Base-by-base conservation (phyloP, 768 basidiomycete genomes). In the Leucogyrophana mollusca region DNA sequence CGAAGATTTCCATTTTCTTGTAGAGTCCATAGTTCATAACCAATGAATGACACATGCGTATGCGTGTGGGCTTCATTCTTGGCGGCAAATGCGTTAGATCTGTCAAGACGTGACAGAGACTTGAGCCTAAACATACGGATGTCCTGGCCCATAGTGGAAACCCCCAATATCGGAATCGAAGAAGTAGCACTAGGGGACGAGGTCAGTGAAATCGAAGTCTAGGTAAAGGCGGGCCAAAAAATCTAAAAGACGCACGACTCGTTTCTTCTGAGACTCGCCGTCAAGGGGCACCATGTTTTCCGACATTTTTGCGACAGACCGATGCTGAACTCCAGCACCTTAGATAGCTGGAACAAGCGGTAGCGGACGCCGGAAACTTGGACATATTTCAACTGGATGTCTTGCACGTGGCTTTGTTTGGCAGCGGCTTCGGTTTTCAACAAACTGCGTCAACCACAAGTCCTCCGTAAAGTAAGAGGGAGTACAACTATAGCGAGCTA, bases 1-100 rank as follows among this genome's bases (percentile, higher is more conserved):
- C 96, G 58, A 97, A 99, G 55, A 99, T 99, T 68, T 99, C 96
- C 96, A 99, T 99, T 71, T 94, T 94, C 71, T 97, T 97, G 74
- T 99, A 99, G 14, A 99, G 71, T 16, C 94, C 94, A 66, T 97
- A 97, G 70, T 98, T 99, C 96, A 99, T 99, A 46, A 99, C 96
- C 43, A 99, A 77, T 9, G 94, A 94, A 70, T 99, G 96, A 64
- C 94, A 97, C 96, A 99, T 99, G 56, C 95, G 85, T 74, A 98
- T 96, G 27, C 96, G 80, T 17, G 95, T 97, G 5, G 95, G 95
- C 62, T 96, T 95, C 94, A 96, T 96, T 27, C 90, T 93, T 36
- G 10, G 9, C 30, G 14, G 17, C 25, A 40, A 23, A 49, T 54
- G 7, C n/a, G 22, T 4, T 20, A 18, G 47, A 51, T n/a, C 34